Evolutionary conservation across 345 rosid genomes (phyloP).

Genomic region (Anacardium occidentale): DNA sequence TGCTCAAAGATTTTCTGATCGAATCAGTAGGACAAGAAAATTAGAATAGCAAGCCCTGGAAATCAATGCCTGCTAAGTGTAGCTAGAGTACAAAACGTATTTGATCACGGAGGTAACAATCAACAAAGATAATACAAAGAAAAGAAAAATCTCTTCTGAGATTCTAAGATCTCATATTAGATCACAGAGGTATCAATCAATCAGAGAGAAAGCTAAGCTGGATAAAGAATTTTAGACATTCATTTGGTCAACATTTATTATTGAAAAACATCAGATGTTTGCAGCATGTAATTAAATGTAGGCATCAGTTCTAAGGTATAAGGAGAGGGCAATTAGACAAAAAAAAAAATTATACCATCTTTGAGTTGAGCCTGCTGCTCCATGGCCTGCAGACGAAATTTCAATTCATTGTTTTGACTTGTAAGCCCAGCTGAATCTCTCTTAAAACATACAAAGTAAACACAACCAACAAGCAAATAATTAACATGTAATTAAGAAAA

Average conservation of each 20-base stretch:
- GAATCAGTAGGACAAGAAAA: neutral
- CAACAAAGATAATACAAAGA: neutral
- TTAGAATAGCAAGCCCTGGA: neutral
- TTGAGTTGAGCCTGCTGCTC: constrained; percentile 61
- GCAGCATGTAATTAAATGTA: neutral
- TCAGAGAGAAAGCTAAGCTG: neutral
- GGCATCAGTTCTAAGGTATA: neutral
- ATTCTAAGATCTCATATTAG: neutral
- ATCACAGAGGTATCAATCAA: no score
- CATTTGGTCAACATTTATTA: neutral
- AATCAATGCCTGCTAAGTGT: neutral
- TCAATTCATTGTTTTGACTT: constrained; percentile 53
- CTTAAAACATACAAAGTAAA: constrained; percentile 23
- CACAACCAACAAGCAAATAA: neutral
- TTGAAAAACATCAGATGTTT: neutral
- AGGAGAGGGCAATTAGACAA: neutral
- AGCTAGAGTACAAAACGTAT: no score
- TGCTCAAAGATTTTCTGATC: neutral
- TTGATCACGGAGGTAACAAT: neutral
- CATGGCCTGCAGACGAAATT: constrained; percentile 64
- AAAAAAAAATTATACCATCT: constrained; percentile 38
- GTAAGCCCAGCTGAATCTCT: constrained; percentile 48
- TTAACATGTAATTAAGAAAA: neutral
- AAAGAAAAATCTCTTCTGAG: neutral
- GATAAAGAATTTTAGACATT: neutral